Evolutionary conservation across 1,284 basidiomycete genomes (phyloP).

Genomic region (Phellinidium pouzarii): DNA sequence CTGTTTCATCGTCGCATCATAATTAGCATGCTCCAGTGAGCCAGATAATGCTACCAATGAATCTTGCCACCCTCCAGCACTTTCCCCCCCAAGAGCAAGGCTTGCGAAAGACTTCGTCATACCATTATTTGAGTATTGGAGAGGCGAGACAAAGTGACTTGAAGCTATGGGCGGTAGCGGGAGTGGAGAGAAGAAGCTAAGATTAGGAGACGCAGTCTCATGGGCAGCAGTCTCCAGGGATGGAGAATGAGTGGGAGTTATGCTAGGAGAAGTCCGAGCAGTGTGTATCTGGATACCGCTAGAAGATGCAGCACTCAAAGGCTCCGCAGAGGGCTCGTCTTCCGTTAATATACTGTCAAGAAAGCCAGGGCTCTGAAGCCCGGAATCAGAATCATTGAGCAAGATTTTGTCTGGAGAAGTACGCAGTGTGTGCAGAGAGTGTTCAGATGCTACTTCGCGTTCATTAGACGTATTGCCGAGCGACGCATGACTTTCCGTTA

Average conservation of each 20-base stretch:
- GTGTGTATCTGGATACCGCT: neutral
- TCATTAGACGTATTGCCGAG: neutral
- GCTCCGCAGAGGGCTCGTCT: conserved; percentile 14
- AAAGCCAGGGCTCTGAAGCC: conserved; percentile 10
- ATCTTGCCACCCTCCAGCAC: conserved; percentile 48
- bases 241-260: neutral
- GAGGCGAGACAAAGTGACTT: conserved; percentile 42
- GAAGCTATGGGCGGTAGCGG: conserved; percentile 20
- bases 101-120: conserved; percentile 48
- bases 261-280: neutral
- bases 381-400: neutral
- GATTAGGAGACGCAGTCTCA: neutral
- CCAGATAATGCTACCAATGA: neutral
- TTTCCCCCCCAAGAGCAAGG: conserved; percentile 57
- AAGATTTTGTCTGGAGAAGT: neutral
- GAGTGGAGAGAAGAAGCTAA: conserved; percentile 14
- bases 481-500: neutral
- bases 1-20: neutral
- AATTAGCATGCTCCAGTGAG: neutral
- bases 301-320: neutral
- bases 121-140: conserved; percentile 36
- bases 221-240: neutral
- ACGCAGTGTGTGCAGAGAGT: neutral
- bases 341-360: conserved; percentile 13
- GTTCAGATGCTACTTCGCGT: neutral